phyloP scores from a whole-genome alignment of 352 stramenopile genomes.

The Globisporangium barbulae region DNA sequence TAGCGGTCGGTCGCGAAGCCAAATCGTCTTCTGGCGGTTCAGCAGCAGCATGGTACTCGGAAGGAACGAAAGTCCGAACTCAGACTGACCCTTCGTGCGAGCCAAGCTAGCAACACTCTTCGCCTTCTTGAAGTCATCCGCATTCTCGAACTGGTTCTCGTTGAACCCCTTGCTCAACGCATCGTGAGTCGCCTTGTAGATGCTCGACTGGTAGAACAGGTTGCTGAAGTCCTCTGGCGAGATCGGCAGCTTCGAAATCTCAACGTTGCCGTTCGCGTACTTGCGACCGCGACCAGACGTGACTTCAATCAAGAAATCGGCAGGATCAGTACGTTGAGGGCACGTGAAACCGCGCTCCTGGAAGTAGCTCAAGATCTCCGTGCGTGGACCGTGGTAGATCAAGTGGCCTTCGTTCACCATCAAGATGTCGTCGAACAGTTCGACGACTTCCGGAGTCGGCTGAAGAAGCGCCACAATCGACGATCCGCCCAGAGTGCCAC shows the following conservation, averaged over 20 bases:
- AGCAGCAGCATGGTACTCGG: slow-evolving; percentile 47
- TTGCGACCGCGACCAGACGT: slow-evolving; percentile 58
- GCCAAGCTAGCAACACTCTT: slow-evolving; percentile 46
- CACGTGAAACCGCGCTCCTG: slow-evolving; percentile 66
- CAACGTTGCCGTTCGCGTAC: slow-evolving; percentile 37
- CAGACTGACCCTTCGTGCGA: slow-evolving; percentile 42
- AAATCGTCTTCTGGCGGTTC: slow-evolving; percentile 63
- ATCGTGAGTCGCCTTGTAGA: slow-evolving; percentile 57
- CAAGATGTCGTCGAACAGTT: slow-evolving; percentile 95
- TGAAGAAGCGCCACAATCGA: slow-evolving; percentile 34
- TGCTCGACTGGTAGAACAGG: slow-evolving; percentile 46
- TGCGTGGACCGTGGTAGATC: slow-evolving; percentile 90
- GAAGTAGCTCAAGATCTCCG: slow-evolving; percentile 84
- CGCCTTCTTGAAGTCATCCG: slow-evolving; percentile 56
- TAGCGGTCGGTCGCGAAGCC: slow-evolving; percentile 55
- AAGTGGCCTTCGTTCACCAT: slow-evolving; percentile 92
- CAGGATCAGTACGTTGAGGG: slow-evolving; percentile 52
- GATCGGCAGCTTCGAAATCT: slow-evolving; percentile 19
- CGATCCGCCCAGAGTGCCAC: slow-evolving; percentile 30
- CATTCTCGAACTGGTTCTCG: slow-evolving; percentile 50
- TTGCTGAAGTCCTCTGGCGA: slow-evolving; percentile 40
- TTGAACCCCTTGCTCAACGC: slow-evolving; percentile 50
- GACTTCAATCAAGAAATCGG: slow-evolving; percentile 71
- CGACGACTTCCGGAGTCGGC: slow-evolving; percentile 82
- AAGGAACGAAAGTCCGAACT: slow-evolving; percentile 35